These are phyloP conservation scores for Rhodotorula sp. DNA, from an alignment of 1,284 basidiomycete genomes.

Conservation along the genomic window DNA sequence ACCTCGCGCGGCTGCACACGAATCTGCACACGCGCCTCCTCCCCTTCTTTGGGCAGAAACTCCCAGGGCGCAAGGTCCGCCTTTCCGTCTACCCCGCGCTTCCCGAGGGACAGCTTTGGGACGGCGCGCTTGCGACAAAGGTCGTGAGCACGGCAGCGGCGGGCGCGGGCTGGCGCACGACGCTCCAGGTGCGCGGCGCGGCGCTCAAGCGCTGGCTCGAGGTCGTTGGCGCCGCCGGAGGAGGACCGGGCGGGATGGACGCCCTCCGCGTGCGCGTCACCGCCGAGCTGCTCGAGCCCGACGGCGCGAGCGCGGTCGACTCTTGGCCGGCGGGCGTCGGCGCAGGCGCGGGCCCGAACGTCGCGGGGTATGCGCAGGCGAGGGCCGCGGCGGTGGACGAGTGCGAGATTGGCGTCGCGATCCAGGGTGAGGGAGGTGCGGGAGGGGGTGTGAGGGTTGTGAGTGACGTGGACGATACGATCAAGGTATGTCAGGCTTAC, in stretches of 20 bases:
- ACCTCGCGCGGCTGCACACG: constrained; percentile 34
- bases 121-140: constrained; percentile 24
- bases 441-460: constrained; percentile 65
- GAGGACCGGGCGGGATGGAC: background rate
- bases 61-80: constrained; percentile 40
- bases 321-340: background rate
- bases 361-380: constrained; percentile 1
- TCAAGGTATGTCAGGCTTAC: constrained; percentile 59
- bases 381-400: constrained; percentile 28
- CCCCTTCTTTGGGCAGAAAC: constrained; percentile 44
- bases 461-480: constrained; percentile 93
- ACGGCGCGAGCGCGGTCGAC: constrained; percentile 5
- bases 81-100: constrained; percentile 35
- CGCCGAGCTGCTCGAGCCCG: constrained; percentile 37
- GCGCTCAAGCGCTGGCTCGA: constrained; percentile 26
- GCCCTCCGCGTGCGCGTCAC: constrained; percentile 24
- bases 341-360: background rate
- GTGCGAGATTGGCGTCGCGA: constrained; percentile 22
- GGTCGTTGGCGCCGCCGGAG: constrained; percentile 3
- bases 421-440: constrained; percentile 19
- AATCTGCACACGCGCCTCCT: constrained; percentile 44
- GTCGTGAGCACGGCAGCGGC: constrained; percentile 29
- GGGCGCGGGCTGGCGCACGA: constrained; percentile 42
- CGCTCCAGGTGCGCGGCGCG: constrained; percentile 21
- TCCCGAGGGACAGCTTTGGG: constrained; percentile 11